A percentile compares a stretch with the other conserved stretches of the same genome.
phyloP scores from a whole-genome alignment of 202 grass and related monocot genomes.

The Hordeum pubiflorum region DNA sequence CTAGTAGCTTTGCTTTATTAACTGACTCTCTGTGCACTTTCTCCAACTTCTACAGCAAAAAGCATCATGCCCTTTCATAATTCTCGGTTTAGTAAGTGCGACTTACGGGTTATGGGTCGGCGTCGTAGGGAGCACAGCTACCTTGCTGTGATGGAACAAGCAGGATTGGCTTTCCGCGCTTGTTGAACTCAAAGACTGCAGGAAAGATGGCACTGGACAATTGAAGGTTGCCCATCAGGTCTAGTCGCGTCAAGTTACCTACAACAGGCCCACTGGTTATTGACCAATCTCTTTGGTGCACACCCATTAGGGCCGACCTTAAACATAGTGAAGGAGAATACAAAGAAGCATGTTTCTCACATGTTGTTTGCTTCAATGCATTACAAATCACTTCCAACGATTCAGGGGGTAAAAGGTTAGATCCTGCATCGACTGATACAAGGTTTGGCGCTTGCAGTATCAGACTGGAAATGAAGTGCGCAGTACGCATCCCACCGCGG shows the following conservation, averaged over 20 bases:
- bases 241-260: constrained; percentile 54
- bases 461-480: constrained; percentile 54
- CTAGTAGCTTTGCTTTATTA: not conserved
- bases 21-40: not conserved
- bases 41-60: not conserved
- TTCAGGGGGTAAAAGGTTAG: constrained; percentile 68
- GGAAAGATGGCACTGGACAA: constrained; percentile 32
- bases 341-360: constrained; percentile 7
- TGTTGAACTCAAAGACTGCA: constrained; percentile 35
- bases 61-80: not conserved
- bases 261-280: not conserved
- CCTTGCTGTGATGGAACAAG: constrained; percentile 17
- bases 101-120: constrained; percentile 57
- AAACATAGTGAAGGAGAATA: not conserved
- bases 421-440: constrained; percentile 54
- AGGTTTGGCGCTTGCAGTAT: constrained; percentile 59
- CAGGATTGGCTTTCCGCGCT: constrained; percentile 43
- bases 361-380: constrained; percentile 35
- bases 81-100: not conserved
- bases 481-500: constrained; percentile 64
- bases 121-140: constrained; percentile 39
- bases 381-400: constrained; percentile 62
- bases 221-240: constrained; percentile 43
- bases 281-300: not conserved
- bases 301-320: not conserved